phyloP scores from a whole-genome alignment of 1,284 basidiomycete species.

The Pholiota adiposa region DNA sequence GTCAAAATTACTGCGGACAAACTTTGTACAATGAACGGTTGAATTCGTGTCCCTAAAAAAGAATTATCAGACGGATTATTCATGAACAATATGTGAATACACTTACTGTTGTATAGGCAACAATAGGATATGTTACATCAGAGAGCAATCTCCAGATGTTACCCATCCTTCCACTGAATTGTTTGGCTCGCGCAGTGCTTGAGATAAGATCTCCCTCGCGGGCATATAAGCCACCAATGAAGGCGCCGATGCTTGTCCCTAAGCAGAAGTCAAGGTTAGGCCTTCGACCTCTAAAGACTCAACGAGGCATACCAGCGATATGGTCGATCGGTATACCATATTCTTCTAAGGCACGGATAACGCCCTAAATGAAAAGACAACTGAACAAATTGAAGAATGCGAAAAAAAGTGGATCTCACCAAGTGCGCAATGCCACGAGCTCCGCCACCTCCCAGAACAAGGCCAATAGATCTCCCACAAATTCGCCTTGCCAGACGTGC shows the following conservation, averaged over 20 bases:
- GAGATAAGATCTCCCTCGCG: conserved; percentile 91
- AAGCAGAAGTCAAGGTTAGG: conserved; percentile 10
- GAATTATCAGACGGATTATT: neutral
- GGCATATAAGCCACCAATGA: conserved; percentile 97
- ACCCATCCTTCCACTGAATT: conserved; percentile 91
- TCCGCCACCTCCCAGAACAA: conserved; percentile 96
- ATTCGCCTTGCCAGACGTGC: conserved; percentile 89
- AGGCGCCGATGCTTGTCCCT: conserved; percentile 90
- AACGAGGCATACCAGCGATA: conserved; percentile 63
- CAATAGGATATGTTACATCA: conserved; percentile 96
- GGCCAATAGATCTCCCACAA: conserved; percentile 91
- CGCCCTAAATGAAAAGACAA: conserved; percentile 55
- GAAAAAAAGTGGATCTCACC: conserved; percentile 46
- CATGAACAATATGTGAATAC: conserved; percentile 22
- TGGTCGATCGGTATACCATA: conserved; percentile 93
- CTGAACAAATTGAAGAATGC: neutral
- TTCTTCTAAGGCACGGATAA: conserved; percentile 92
- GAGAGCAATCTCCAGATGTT: conserved; percentile 95
- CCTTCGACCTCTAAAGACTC: neutral
- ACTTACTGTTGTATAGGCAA: conserved; percentile 94
- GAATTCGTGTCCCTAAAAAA: conserved; percentile 84
- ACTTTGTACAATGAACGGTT: conserved; percentile 86
- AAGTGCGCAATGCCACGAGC: conserved; percentile 95
- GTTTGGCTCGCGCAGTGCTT: conserved; percentile 85
- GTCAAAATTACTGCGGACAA: conserved; percentile 12